These are phyloP conservation scores for Trametes maxima DNA, from an alignment of 768 basidiomycete species.

Conservation along the genomic window DNA sequence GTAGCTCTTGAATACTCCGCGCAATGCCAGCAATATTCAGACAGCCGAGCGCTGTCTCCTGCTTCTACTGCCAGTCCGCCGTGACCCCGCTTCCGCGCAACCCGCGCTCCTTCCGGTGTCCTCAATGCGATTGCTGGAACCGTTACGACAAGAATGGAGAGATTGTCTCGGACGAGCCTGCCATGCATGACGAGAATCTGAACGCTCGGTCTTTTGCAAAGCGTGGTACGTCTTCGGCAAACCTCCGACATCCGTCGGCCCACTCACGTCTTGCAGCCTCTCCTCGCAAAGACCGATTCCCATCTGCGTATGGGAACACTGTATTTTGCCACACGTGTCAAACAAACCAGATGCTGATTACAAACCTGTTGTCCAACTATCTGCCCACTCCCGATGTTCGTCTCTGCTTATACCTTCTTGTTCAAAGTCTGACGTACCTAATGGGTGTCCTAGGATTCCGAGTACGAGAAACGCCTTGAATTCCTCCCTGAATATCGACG, in stretches of 20 bases:
- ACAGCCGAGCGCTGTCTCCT: conserved; percentile 51
- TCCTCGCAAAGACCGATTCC: conserved; percentile 68
- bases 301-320: conserved; percentile 56
- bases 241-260: background rate
- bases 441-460: conserved; percentile 57
- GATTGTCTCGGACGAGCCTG: conserved; percentile 83
- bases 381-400: conserved; percentile 77
- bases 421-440: background rate
- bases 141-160: conserved; percentile 71
- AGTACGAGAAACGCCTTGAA: conserved; percentile 63
- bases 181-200: conserved; percentile 80
- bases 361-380: conserved; percentile 89
- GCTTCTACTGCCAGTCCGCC: conserved; percentile 71
- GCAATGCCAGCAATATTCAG: conserved; percentile 49
- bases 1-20: background rate
- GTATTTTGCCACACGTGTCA: conserved; percentile 88
- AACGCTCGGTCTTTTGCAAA: conserved; percentile 71
- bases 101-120: conserved; percentile 62
- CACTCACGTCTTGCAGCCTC: conserved; percentile 48
- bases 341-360: conserved; percentile 88
- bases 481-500: conserved; percentile 71
- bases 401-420: conserved; percentile 7
- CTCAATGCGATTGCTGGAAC: conserved; percentile 74
- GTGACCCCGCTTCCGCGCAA: conserved; percentile 46
- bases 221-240: conserved; percentile 52